Percentiles rank a stretch among this genome's conserved stretches.
These are phyloP conservation scores for Amanita molliuscula DNA, from an alignment of 768 basidiomycete genomes.

Conservation along the genomic window DNA sequence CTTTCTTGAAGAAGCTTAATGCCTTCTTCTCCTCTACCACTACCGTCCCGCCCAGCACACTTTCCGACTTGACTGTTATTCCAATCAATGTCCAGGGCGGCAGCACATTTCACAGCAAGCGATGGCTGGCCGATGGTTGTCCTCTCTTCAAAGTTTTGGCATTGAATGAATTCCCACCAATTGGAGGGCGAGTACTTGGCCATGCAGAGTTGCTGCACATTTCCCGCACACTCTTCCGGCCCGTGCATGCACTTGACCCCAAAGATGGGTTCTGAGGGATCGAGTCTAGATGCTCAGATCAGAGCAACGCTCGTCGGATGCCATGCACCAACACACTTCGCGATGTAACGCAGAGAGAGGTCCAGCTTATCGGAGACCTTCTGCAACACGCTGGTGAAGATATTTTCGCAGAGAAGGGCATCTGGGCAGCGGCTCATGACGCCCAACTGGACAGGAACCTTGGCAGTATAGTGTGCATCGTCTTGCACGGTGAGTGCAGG, in stretches of 20 bases:
- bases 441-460: slow-evolving; percentile 39
- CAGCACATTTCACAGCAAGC: slow-evolving; percentile 57
- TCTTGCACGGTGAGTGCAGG: slow-evolving; percentile 2
- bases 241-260: slow-evolving; percentile 84
- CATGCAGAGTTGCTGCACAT: slow-evolving; percentile 83
- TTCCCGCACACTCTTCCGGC: slow-evolving; percentile 71
- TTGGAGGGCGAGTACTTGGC: slow-evolving; percentile 43
- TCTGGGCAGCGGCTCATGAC: slow-evolving; percentile 66
- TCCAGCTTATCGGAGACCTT: slow-evolving; percentile 56
- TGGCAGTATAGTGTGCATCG: slow-evolving; percentile 8
- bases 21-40: slow-evolving; percentile 55
- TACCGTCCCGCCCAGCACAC: slow-evolving; percentile 56
- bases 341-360: slow-evolving; percentile 64
- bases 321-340: slow-evolving; percentile 39
- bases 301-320: background rate
- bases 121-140: slow-evolving; percentile 55
- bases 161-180: slow-evolving; percentile 82
- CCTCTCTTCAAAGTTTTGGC: slow-evolving; percentile 62
- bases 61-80: slow-evolving; percentile 38
- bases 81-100: slow-evolving; percentile 61
- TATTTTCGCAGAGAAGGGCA: slow-evolving; percentile 68
- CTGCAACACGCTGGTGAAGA: slow-evolving; percentile 63
- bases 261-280: slow-evolving; percentile 55
- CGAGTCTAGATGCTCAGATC: slow-evolving; percentile 30
- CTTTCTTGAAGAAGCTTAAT: slow-evolving; percentile 54